Percentiles rank a stretch among this genome's conserved stretches.
These are phyloP conservation scores for Phialocephala subalpina DNA, from an alignment of 2,329 filamentous ascomycete species.

Conservation along the genomic window DNA sequence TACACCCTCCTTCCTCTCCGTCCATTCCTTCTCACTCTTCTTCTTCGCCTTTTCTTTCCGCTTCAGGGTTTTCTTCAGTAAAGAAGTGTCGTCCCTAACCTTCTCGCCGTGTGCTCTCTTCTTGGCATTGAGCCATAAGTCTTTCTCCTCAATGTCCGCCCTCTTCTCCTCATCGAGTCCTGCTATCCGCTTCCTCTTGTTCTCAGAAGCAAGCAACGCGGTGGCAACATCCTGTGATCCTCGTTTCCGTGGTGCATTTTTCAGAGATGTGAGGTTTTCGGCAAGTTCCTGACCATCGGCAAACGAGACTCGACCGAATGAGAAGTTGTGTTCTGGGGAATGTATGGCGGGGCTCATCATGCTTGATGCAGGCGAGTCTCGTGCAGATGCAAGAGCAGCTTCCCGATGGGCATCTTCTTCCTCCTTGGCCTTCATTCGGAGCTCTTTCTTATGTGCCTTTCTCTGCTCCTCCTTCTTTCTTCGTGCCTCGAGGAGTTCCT, in stretches of 20 bases:
- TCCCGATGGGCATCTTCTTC: constrained; percentile 77
- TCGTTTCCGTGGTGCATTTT: constrained; percentile 77
- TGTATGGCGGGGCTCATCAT: constrained; percentile 64
- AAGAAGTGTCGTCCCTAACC: constrained; percentile 82
- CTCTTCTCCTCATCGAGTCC: constrained; percentile 81
- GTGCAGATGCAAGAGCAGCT: constrained; percentile 65
- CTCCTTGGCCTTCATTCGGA: constrained; percentile 77
- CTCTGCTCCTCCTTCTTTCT: constrained; percentile 87
- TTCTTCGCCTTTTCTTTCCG: constrained; percentile 89
- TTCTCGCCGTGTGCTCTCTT: constrained; percentile 89
- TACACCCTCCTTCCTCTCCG: constrained; percentile 75
- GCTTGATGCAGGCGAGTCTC: constrained; percentile 63
- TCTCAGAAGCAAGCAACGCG: constrained; percentile 84
- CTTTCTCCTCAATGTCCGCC: constrained; percentile 89
- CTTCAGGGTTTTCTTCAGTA: constrained; percentile 95
- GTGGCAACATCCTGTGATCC: constrained; percentile 86
- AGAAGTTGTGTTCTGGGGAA: constrained; percentile 73
- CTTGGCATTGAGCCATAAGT: constrained; percentile 90
- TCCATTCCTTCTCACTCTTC: constrained; percentile 92
- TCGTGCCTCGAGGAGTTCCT: constrained; percentile 90
- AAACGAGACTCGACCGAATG: constrained; percentile 92
- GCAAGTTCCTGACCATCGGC: constrained; percentile 84
- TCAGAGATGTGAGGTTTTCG: constrained; percentile 67
- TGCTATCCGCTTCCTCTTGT: constrained; percentile 82
- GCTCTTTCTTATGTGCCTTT: constrained; percentile 88